A percentile compares a stretch with the other conserved stretches of the same genome.
Conservation (phyloP, 2,329 filamentous ascomycete species). For the Pleochaeta shiraiana region DNA sequence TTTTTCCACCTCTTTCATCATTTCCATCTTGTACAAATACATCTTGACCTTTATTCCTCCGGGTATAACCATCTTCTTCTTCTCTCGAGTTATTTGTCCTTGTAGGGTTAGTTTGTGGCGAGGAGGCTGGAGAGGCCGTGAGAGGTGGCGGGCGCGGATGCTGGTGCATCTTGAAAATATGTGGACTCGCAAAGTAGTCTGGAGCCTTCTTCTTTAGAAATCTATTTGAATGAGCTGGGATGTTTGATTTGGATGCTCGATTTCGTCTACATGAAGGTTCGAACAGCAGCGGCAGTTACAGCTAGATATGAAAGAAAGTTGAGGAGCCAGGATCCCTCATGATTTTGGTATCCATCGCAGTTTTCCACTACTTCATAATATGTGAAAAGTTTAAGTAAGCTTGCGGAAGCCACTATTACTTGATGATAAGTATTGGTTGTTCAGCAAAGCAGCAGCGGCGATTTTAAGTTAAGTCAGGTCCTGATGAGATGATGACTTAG, state of each 20-base stretch:
- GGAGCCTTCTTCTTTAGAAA: background rate
- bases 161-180: conserved; percentile 52
- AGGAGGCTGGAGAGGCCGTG: conserved; percentile 49
- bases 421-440: background rate
- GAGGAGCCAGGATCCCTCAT: conserved; percentile 3
- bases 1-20: conserved; percentile 24
- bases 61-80: conserved; percentile 20
- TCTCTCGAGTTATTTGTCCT: conserved; percentile 60
- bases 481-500: background rate
- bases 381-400: background rate
- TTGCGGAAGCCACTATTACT: background rate
- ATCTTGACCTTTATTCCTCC: conserved; percentile 22
- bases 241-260: background rate
- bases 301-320: conserved; percentile 1
- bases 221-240: background rate
- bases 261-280: background rate
- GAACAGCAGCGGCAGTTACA: background rate
- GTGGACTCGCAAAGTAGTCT: background rate
- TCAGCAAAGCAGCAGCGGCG: background rate
- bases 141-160: conserved; percentile 56
- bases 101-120: conserved; percentile 47
- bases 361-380: background rate
- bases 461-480: background rate
- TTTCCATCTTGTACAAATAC: conserved; percentile 29
- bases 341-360: conserved; percentile 2